Conservation (phyloP, 345 rosid species). For the Clausena lansium region DNA sequence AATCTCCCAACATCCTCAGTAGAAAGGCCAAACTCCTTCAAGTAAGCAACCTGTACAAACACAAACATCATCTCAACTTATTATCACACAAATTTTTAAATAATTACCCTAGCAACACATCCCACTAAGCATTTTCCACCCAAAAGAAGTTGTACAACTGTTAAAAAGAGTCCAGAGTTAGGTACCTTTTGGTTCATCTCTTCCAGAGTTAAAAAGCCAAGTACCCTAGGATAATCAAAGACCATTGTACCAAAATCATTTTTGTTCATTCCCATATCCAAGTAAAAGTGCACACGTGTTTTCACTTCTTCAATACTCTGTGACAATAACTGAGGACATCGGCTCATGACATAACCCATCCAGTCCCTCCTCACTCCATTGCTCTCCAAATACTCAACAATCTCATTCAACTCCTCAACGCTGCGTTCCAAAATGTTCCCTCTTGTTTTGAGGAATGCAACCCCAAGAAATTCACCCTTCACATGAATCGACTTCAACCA, state of each 20-base stretch:
- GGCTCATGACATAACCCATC: conserved; percentile 83
- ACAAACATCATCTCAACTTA: conserved; percentile 9
- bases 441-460: conserved; percentile 61
- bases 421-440: conserved; percentile 54
- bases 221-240: conserved; percentile 71
- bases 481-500: conserved; percentile 84
- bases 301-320: conserved; percentile 61
- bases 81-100: neutral
- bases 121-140: neutral
- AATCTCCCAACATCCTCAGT: conserved; percentile 71
- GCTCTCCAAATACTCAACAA: conserved; percentile 68
- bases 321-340: conserved; percentile 66
- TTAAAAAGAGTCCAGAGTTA: neutral
- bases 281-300: conserved; percentile 61
- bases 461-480: conserved; percentile 70
- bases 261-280: conserved; percentile 76
- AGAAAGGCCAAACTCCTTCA: conserved; percentile 85
- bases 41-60: conserved; percentile 57
- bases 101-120: neutral
- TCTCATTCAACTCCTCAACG: conserved; percentile 49
- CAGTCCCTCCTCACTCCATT: conserved; percentile 78
- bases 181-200: conserved; percentile 87
- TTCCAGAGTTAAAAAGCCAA: conserved; percentile 60
- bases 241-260: conserved; percentile 95
- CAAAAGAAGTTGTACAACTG: neutral